phyloP scores from a whole-genome alignment of 2,329 filamentous ascomycete genomes.

The Xylariaceae sp. region DNA sequence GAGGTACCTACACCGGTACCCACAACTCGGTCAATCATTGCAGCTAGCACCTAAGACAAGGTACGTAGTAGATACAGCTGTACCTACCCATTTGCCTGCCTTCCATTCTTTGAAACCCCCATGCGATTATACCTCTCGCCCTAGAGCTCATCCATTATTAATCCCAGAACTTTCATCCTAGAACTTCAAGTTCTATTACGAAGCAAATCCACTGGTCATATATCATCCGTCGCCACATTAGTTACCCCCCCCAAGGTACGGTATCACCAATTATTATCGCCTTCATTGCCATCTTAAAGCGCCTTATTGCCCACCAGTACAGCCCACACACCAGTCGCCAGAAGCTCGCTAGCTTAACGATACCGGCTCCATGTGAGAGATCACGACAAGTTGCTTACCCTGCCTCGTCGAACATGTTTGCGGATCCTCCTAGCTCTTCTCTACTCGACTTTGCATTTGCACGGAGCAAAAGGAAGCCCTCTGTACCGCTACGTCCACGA shows the following conservation, averaged over 20 bases:
- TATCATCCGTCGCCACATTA: slow-evolving; percentile 10
- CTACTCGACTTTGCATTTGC: slow-evolving; percentile 42
- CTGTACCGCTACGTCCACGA: slow-evolving; percentile 16
- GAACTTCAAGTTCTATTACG: too few species aligned
- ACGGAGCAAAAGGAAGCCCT: slow-evolving; percentile 43
- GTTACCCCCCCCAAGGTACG: neutral
- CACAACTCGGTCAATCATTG: too few species aligned
- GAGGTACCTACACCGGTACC: too few species aligned
- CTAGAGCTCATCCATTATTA: too few species aligned
- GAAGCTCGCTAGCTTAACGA: slow-evolving; percentile 17
- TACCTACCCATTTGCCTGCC: too few species aligned
- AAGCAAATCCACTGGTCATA: slow-evolving; percentile 5
- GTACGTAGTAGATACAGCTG: too few species aligned
- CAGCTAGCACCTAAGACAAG: too few species aligned
- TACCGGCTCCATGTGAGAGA: slow-evolving; percentile 40
- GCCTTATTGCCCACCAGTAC: neutral
- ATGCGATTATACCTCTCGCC: too few species aligned
- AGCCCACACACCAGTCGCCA: neutral
- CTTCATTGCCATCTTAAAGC: neutral
- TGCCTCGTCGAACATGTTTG: slow-evolving; percentile 43
- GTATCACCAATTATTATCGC: neutral
- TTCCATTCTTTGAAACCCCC: too few species aligned
- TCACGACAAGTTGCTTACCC: slow-evolving; percentile 29
- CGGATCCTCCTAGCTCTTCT: slow-evolving; percentile 41
- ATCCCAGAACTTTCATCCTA: neutral